Percentiles rank a stretch among this genome's conserved stretches.
Evolutionary conservation across 306 rosid genomes (phyloP).

Genomic region (Heteromeles arbutifolia): DNA sequence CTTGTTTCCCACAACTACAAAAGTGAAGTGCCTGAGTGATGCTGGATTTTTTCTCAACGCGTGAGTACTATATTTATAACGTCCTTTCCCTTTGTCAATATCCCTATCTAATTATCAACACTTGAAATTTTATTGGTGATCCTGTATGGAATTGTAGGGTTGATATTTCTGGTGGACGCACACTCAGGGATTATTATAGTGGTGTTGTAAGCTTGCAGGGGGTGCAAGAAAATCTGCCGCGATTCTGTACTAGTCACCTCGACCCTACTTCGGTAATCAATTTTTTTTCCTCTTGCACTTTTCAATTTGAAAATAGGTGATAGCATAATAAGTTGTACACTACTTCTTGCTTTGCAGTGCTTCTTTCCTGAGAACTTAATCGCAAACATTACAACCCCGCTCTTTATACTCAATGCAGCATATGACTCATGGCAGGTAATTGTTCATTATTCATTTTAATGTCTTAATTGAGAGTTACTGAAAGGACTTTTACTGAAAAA

Average conservation of each 20-base stretch:
- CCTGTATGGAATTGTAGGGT: constrained; percentile 24
- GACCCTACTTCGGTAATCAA: constrained; percentile 71
- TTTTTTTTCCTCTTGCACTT: neutral
- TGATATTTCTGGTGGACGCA: constrained; percentile 60
- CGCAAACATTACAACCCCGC: constrained; percentile 45
- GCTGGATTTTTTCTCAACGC: constrained; percentile 71
- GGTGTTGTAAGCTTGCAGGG: constrained; percentile 77
- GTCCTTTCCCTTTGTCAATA: neutral
- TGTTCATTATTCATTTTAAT: neutral
- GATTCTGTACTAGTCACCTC: constrained; percentile 58
- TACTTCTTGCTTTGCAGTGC: constrained; percentile 39
- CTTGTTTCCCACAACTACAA: constrained; percentile 44
- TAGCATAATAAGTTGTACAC: neutral
- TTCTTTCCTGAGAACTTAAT: constrained; percentile 75
- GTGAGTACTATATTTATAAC: constrained; percentile 15
- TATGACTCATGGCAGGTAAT: constrained; percentile 90
- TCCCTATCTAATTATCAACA: neutral
- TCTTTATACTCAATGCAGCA: constrained; percentile 74
- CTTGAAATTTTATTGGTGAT: neutral
- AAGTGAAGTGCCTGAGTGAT: constrained; percentile 83
- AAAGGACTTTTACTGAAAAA: neutral
- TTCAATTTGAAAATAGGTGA: neutral
- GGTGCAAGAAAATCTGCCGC: constrained; percentile 57
- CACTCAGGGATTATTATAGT: constrained; percentile 46
- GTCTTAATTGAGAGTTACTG: neutral